Base-by-base conservation (phyloP, 2,329 filamentous ascomycete genomes). In the Apiospora koreana region DNA sequence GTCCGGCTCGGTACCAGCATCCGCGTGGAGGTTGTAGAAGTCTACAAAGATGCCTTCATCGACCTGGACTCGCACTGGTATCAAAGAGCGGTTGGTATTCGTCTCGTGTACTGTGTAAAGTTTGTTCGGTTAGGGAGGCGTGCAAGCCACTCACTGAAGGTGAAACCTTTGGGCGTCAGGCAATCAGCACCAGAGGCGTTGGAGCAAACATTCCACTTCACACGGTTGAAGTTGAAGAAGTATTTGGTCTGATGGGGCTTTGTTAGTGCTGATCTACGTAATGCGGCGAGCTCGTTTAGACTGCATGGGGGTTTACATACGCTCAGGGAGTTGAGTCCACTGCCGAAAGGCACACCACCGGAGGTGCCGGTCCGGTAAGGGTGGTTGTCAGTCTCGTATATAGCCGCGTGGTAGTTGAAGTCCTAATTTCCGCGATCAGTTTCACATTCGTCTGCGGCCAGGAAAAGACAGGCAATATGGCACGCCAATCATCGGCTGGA, bases 141-240 rank as follows among this genome's bases (percentile, higher is more conserved):
- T 62, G 28, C 10, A 28, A 45, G 64, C 38, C 42, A 68, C 66
- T 45, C 46, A 68, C 66, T 91, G 65, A 89, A 89, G 0, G 89
- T 92, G 78, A 92, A 92, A 18, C 91, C 91, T 79, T 93, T 93
- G 28, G 89, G 91, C 0, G 90, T 92, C 72, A 92, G 80, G 76
- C 91, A 92, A 77, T 93, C 91, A 1, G 78, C 75, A 0, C 84
- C 84, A 0, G 86, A 88, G 45, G 84, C 84, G 75, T 88, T 78
- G 70, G 86, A 88, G 80, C 90, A 92, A 2, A 77, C 81, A 31
- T 83, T 78, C 89, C 91, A 93, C 75, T 89, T 88, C 66, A 85
- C 80, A 18, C 90, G 86, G 58, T 82, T 80, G 73, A 89, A 88
- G 72, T 86, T 84, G 8, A 86, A 78, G 84, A 86, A 92, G 72